phyloP scores from a whole-genome alignment of 352 stramenopile genomes.

The Globisporangium spiculum region DNA sequence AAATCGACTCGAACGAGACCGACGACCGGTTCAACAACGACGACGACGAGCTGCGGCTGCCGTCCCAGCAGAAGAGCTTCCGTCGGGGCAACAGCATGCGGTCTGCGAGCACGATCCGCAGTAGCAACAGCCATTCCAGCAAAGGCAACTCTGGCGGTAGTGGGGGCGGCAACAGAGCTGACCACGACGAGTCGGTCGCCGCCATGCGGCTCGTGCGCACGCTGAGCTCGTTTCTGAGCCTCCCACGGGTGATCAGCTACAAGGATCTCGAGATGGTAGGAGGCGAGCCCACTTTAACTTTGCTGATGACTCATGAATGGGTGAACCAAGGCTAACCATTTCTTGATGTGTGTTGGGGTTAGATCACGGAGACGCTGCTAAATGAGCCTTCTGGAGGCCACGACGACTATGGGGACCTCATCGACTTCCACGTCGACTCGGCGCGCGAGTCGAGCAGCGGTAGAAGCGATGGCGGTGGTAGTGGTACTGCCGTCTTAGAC shows the following conservation, averaged over 20 bases:
- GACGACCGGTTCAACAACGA: constrained; percentile 4
- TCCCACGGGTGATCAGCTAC: constrained; percentile 73
- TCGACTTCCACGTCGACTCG: constrained; percentile 69
- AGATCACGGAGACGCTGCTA: constrained; percentile 73
- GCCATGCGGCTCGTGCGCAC: constrained; percentile 54
- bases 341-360: not conserved
- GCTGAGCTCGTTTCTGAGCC: constrained; percentile 63
- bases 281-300: too few species aligned
- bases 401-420: constrained; percentile 63
- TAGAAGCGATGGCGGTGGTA: not conserved
- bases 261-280: constrained; percentile 58
- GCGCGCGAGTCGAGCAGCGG: constrained; percentile 34
- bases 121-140: not conserved
- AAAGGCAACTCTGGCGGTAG: constrained; percentile 7
- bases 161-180: not conserved
- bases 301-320: too few species aligned
- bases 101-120: not conserved
- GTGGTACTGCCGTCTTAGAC: constrained; percentile 4
- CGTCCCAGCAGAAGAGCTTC: constrained; percentile 27
- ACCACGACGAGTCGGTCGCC: constrained; percentile 29
- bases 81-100: constrained; percentile 32
- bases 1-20: constrained; percentile 18
- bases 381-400: constrained; percentile 41
- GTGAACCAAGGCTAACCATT: not conserved
- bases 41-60: not conserved